Base-by-base conservation (phyloP, 768 basidiomycete species). In the Cystobasidiopsis lactophilus region DNA sequence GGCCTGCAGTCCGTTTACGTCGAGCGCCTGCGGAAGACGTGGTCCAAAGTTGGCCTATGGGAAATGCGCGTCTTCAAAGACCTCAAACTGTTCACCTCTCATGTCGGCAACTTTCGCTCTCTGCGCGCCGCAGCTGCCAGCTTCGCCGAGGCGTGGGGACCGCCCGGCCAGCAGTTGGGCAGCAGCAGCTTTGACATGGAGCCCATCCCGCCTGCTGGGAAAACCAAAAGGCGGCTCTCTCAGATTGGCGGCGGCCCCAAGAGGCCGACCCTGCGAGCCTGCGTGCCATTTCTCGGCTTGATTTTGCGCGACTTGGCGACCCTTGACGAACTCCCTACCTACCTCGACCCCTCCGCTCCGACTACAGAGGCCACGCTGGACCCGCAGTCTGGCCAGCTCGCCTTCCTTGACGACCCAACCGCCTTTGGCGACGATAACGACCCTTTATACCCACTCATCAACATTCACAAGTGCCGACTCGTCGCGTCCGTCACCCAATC, bases 1-100 rank as follows among this genome's bases (percentile, higher is more conserved):
- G 85, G 79, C 2, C 70, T 93, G 40, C 74, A 75, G 43, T 77
- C 73, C 55, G 75, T 77, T 5, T 77, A 76, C 74, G 78, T 85
- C 11, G 69, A 68, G 44, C 73, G 71, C 51, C 78, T 86, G 73
- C 69, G 71, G 40, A 77, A 77, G 47, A 69, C 73, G 11, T 81
- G 80, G 78, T 70, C 69, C 46, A 74, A 77, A 23, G 69, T 86
- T 19, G 75, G 77, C 4, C 68, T 73, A 7, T 80, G 75, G 70
- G 84, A 88, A 63, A 72, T 67, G 55, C 76, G 82, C 26, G 74
- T 86, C 61, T 75, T 79, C 67, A 71, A 74, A 29, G 80, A 82
- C 61, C 68, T 91, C 60, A 78, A 74, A 56, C 68, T 68, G 11
- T 83, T 82, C 61, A 74, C 75, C 21, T 73, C 75, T 10, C 71